These are phyloP conservation scores for Candida wancherniae DNA, from an alignment of 805 yeast species.

Conservation along the genomic window DNA sequence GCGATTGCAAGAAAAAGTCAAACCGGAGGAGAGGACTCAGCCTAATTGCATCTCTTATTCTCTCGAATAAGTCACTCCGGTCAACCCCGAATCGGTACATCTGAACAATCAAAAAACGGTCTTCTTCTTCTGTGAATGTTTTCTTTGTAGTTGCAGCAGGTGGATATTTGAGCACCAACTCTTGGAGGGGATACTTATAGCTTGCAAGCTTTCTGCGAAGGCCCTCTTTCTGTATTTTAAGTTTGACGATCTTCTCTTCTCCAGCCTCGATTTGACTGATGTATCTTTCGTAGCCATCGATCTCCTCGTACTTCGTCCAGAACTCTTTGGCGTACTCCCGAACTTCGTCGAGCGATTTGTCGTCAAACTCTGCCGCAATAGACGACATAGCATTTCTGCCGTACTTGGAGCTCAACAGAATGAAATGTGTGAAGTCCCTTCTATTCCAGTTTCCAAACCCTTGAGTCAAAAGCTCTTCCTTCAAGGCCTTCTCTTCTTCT, in stretches of 20 bases:
- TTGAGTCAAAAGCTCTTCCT: constrained; percentile 50
- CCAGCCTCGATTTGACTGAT: constrained; percentile 80
- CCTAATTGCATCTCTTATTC: constrained; percentile 68
- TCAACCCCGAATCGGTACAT: constrained; percentile 78
- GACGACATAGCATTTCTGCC: constrained; percentile 72
- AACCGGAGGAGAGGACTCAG: constrained; percentile 74
- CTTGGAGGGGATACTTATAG: constrained; percentile 74
- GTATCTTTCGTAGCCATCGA: constrained; percentile 87
- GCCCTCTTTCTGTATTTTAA: constrained; percentile 70
- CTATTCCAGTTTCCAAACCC: constrained; percentile 85
- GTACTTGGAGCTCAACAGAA: constrained; percentile 66
- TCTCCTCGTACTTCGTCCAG: constrained; percentile 72
- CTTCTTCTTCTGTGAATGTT: constrained; percentile 83
- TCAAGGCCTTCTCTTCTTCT: constrained; percentile 69
- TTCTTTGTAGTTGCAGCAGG: constrained; percentile 60
- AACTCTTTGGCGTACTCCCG: constrained; percentile 70
- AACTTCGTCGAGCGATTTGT: constrained; percentile 76
- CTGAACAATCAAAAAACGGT: constrained; percentile 78
- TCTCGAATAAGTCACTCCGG: constrained; percentile 70
- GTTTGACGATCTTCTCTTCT: constrained; percentile 70
- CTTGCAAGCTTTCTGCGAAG: constrained; percentile 68
- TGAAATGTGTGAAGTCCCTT: constrained; percentile 80
- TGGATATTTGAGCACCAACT: constrained; percentile 65
- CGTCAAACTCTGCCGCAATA: constrained; percentile 77
- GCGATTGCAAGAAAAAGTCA: constrained; percentile 81